Percentiles rank a stretch among this genome's conserved stretches.
These are phyloP conservation scores for Striga hermonthica DNA, from an alignment of 305 asterid genomes.

Conservation along the genomic window DNA sequence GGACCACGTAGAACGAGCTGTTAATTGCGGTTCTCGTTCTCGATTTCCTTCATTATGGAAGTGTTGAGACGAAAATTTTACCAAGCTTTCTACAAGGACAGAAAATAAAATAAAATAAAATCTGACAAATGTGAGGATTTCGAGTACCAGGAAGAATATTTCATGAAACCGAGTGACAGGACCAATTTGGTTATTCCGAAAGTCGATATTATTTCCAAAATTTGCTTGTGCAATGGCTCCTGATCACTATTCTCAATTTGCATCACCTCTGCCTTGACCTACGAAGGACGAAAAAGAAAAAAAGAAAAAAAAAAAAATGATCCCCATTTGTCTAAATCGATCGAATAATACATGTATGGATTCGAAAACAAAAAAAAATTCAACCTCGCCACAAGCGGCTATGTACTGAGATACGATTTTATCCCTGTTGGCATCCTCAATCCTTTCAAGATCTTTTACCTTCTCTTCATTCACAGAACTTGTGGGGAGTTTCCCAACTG, in stretches of 20 bases:
- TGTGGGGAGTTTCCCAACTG: conserved; percentile 64
- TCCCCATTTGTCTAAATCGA: neutral
- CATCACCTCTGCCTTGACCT: conserved; percentile 56
- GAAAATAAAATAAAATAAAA: neutral
- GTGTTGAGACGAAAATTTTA: neutral
- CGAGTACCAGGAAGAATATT: conserved; percentile 47
- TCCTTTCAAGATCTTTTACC: conserved; percentile 49
- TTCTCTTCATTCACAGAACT: conserved; percentile 58
- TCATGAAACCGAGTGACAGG: conserved; percentile 54
- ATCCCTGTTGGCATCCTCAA: conserved; percentile 48
- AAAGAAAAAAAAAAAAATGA: conserved; percentile 7
- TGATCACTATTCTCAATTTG: conserved; percentile 48
- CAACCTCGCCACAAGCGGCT: conserved; percentile 60
- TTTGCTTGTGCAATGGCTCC: conserved; percentile 43
- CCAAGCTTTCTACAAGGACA: neutral
- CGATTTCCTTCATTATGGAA: conserved; percentile 48
- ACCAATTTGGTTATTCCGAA: conserved; percentile 51
- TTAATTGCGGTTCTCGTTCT: conserved; percentile 49
- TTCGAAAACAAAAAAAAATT: neutral
- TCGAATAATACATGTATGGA: neutral
- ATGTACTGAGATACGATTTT: conserved; percentile 47
- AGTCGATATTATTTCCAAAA: conserved; percentile 45
- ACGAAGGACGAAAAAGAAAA: neutral
- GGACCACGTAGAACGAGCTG: conserved; percentile 46
- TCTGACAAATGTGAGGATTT: neutral